Conservation (phyloP, 2,329 filamentous ascomycete genomes). For the Didymella sp. region DNA sequence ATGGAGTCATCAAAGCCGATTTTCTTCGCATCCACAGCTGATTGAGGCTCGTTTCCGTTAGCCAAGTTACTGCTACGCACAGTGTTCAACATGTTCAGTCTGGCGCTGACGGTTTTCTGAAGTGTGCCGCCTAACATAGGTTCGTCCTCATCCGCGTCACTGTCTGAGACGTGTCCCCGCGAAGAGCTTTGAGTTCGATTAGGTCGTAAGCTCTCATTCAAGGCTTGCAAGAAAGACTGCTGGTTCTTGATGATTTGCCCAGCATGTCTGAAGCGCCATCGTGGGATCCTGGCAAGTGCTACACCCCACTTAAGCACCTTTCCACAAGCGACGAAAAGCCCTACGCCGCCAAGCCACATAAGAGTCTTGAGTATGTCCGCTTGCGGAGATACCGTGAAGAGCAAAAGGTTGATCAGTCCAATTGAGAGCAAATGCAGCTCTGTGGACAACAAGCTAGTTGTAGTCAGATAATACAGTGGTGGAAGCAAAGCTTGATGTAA, state of each 20-base stretch:
- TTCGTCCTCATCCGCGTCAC: constrained; percentile 58
- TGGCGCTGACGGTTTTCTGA: constrained; percentile 39
- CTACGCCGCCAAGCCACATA: constrained; percentile 70
- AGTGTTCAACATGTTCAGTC: constrained; percentile 23
- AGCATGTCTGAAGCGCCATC: constrained; percentile 80
- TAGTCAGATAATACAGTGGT: constrained; percentile 80
- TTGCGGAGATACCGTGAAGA: constrained; percentile 73
- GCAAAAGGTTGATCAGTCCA: constrained; percentile 78
- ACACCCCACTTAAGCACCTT: constrained; percentile 84
- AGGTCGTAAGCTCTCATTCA: constrained; percentile 48
- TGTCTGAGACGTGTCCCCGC: constrained; percentile 39
- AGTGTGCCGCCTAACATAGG: constrained; percentile 25
- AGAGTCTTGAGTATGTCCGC: constrained; percentile 53
- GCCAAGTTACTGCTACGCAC: constrained; percentile 22
- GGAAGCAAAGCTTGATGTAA: constrained; percentile 79
- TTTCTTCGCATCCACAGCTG: constrained; percentile 41
- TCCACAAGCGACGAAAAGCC: constrained; percentile 74
- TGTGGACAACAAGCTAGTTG: constrained; percentile 83
- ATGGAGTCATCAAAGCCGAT: constrained; percentile 21
- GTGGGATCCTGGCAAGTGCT: constrained; percentile 83
- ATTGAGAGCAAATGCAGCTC: constrained; percentile 88
- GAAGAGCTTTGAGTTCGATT: constrained; percentile 32
- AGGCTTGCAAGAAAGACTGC: constrained; percentile 53
- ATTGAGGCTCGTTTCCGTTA: constrained; percentile 34
- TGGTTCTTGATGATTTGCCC: constrained; percentile 53